Conservation (phyloP, 305 asterid genomes). For the Fraxinus sp. region DNA sequence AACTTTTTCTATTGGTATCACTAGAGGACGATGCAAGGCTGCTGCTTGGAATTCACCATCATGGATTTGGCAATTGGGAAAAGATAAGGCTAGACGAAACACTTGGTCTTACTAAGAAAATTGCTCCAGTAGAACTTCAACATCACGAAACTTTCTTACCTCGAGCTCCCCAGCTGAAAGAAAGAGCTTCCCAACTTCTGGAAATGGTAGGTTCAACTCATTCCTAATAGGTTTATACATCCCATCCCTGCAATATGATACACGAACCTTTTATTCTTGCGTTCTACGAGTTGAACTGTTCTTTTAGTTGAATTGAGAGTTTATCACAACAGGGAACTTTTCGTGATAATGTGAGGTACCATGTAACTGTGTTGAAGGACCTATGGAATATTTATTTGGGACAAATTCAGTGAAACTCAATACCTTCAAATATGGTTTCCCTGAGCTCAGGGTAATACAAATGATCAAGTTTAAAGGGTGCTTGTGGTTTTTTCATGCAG, state of each 20-base stretch:
- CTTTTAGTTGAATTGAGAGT: conserved; percentile 16
- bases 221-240: neutral
- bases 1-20: conserved; percentile 26
- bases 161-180: conserved; percentile 97
- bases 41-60: conserved; percentile 90
- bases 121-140: conserved; percentile 99
- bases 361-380: neutral
- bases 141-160: conserved; percentile 98
- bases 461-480: neutral
- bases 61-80: conserved; percentile 99
- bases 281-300: conserved; percentile 18
- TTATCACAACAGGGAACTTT: neutral
- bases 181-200: conserved; percentile 91
- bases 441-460: neutral
- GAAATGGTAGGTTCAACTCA: conserved; percentile 70
- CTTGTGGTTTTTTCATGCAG: neutral
- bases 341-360: neutral
- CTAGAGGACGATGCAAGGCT: conserved; percentile 98
- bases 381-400: neutral
- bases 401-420: neutral
- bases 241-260: conserved; percentile 16
- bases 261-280: conserved; percentile 16
- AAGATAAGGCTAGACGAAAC: conserved; percentile 80
- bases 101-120: conserved; percentile 89
- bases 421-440: neutral